phyloP scores from a whole-genome alignment of 148 eudicot species.

The Cornus kousa region DNA sequence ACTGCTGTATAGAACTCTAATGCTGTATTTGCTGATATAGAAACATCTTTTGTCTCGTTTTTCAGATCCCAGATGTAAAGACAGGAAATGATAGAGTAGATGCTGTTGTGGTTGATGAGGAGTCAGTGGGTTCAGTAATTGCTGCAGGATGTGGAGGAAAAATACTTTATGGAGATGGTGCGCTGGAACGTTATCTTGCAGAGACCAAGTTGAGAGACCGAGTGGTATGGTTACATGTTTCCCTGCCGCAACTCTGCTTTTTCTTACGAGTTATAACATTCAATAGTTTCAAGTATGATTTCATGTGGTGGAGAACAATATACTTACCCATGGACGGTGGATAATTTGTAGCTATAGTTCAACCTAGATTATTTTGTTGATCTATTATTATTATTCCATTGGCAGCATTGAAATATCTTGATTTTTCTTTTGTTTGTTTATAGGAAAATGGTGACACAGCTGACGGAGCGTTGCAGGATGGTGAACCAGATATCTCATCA shows the following conservation, averaged over 20 bases:
- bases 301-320: background rate
- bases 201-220: constrained; percentile 26
- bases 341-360: too few relatives aligned
- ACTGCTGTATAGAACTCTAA: background rate
- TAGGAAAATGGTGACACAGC: constrained; percentile 27
- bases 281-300: background rate
- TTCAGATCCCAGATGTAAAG: constrained; percentile 52
- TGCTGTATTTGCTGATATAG: background rate
- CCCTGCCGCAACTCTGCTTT: background rate
- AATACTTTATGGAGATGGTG: constrained; percentile 59
- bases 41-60: background rate
- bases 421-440: background rate
- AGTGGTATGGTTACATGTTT: constrained; percentile 25
- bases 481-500: constrained; percentile 37
- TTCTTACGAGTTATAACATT: background rate
- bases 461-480: constrained; percentile 32
- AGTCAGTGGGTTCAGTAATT: constrained; percentile 45
- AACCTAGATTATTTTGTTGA: background rate
- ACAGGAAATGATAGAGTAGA: constrained; percentile 50
- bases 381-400: background rate
- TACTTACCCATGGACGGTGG: too few relatives aligned
- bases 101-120: constrained; percentile 61
- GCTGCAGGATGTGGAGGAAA: constrained; percentile 52
- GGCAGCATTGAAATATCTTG: background rate
- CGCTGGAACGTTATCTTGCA: constrained; percentile 46